A percentile compares a stretch with the other conserved stretches of the same genome.
These are phyloP conservation scores for Carex parvula DNA, from an alignment of 176 grass and related monocot genomes.

Conservation along the genomic window DNA sequence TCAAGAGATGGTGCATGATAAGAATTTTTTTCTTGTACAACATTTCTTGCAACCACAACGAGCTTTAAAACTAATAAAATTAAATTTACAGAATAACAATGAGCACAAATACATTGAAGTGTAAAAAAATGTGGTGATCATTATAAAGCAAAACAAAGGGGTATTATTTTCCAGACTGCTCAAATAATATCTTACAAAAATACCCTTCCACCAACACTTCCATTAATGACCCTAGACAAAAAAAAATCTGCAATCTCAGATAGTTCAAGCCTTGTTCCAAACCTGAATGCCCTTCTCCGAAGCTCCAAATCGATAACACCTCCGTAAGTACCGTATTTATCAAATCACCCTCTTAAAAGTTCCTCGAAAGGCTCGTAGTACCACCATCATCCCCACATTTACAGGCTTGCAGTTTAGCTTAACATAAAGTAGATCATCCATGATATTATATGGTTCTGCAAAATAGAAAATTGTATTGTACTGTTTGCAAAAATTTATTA, in stretches of 20 bases:
- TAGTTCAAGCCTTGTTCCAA: constrained; percentile 48
- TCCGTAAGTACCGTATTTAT: constrained; percentile 73
- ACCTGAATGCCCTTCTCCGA: constrained; percentile 15
- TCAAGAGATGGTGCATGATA: no score
- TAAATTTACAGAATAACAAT: background rate
- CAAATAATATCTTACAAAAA: constrained; percentile 23
- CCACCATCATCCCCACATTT: constrained; percentile 18
- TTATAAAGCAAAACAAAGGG: background rate
- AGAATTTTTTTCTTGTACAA: no score
- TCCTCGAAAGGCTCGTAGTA: constrained; percentile 37
- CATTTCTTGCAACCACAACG: no score
- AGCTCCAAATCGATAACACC: constrained; percentile 40
- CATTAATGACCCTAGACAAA: constrained; percentile 41
- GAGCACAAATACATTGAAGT: background rate
- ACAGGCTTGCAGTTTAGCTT: background rate
- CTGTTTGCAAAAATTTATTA: background rate
- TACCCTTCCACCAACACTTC: constrained; percentile 63
- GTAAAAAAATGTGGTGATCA: no score
- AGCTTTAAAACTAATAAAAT: no score
- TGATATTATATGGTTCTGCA: background rate
- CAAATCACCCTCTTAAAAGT: constrained; percentile 47
- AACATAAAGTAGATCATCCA: background rate
- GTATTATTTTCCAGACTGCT: background rate
- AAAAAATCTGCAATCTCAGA: constrained; percentile 45
- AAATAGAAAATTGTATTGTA: background rate